Evolutionary conservation across 2,329 filamentous ascomycete species (phyloP).

Genomic region (Trichoderma brevicompactum): DNA sequence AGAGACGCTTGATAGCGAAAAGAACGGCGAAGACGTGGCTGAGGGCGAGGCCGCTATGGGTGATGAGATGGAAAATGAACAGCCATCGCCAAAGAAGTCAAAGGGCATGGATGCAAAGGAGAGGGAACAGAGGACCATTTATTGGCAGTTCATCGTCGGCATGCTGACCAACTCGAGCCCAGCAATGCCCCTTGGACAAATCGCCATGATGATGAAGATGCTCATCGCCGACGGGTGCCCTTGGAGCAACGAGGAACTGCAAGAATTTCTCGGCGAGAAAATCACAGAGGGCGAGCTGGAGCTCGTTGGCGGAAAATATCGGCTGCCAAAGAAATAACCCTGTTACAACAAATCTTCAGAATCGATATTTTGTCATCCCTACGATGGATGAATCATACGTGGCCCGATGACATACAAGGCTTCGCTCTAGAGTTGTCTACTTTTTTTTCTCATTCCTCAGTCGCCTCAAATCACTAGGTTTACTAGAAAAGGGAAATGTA

Average conservation of each 20-base stretch:
- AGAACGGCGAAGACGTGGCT: conserved; percentile 36
- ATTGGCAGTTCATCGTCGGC: conserved; percentile 89
- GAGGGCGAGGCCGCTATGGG: conserved; percentile 40
- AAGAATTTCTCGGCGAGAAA: conserved; percentile 78
- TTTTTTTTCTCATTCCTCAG: no score
- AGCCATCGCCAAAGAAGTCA: conserved; percentile 54
- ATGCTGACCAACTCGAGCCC: conserved; percentile 92
- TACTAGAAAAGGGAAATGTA: no score
- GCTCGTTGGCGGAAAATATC: conserved; percentile 71
- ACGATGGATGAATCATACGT: no score
- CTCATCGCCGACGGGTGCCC: conserved; percentile 85
- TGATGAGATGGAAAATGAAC: conserved; percentile 36
- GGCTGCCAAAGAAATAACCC: conserved; percentile 61
- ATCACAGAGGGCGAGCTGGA: conserved; percentile 73
- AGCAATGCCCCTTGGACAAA: conserved; percentile 77
- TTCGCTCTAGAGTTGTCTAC: no score
- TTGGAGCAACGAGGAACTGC: conserved; percentile 86
- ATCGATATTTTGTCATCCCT: no score
- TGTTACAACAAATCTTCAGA: neutral
- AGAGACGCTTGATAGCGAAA: conserved; percentile 59
- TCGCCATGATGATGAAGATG: conserved; percentile 95
- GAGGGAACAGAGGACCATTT: conserved; percentile 64
- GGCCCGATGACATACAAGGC: no score
- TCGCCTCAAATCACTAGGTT: no score
- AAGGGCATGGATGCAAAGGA: conserved; percentile 67